phyloP scores from a whole-genome alignment of 306 rosid species.

The Cajanus cajan region DNA sequence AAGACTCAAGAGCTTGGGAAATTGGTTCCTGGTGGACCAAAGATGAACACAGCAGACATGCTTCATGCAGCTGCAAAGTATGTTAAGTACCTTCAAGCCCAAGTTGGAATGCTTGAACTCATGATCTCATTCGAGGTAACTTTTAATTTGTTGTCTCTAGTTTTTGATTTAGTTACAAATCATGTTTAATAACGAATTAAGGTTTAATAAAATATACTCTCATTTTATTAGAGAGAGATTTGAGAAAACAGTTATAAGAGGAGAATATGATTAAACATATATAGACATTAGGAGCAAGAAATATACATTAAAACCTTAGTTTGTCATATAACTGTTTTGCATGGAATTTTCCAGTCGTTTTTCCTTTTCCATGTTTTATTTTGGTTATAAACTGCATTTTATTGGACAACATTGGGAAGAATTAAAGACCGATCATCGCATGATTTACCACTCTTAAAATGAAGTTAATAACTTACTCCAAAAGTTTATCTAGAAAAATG shows the following conservation, averaged over 20 bases:
- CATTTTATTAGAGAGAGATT: not conserved
- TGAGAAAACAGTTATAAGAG: conserved; percentile 29
- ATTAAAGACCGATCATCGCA: not conserved
- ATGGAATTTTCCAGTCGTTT: not conserved
- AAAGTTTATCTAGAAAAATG: not conserved
- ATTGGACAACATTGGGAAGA: too few relatives aligned
- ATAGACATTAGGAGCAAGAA: conserved; percentile 20
- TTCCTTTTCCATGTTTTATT: not conserved
- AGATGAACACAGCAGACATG: conserved; percentile 96
- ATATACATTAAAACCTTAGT: not conserved
- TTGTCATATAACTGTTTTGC: not conserved
- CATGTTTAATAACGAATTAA: too few relatives aligned
- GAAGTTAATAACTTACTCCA: not conserved
- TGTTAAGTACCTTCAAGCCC: conserved; percentile 75
- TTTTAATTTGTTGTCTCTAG: not conserved
- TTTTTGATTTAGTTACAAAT: too few relatives aligned
- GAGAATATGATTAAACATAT: conserved; percentile 24
- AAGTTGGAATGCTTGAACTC: conserved; percentile 55
- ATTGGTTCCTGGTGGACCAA: conserved; percentile 69
- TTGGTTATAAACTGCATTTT: not conserved
- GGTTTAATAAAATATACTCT: too few relatives aligned
- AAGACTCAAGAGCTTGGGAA: conserved; percentile 81
- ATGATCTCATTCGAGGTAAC: conserved; percentile 39
- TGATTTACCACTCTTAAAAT: not conserved
- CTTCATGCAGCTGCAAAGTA: conserved; percentile 66